Base-by-base conservation (phyloP, 805 yeast genomes). In the Ogataea populi-albae region DNA sequence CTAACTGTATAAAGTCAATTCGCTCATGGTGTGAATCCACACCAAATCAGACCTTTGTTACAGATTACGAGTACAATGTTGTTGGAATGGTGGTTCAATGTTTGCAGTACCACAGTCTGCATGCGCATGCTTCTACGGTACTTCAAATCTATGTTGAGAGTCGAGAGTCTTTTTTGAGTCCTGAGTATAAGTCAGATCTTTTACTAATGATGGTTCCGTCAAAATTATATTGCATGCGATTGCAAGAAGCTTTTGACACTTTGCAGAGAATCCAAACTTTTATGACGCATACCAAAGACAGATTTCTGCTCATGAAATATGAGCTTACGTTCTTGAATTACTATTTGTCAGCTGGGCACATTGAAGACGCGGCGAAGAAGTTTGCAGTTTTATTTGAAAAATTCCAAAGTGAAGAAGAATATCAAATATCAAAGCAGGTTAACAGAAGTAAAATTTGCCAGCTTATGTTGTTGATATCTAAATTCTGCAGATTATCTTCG, bases 401-500 rank as follows among this genome's bases (percentile, higher is more conserved):
- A 9, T 45, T 66, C 15, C 27, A 38, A 2, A 45, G 60, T 3
- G 57, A 59, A 26, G 59, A 56, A 1, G 65, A 61, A 12, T 62
- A 64, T 35, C 45, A 50, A 24, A 37, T 64, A 17, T 32, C 37
- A 1, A 45, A 43, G n/a, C 57, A 52, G 27, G 12, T 41, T 3
- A 41, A 35, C 31, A 52, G 50, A 28, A 29, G 30, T 17, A 28
- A 35, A 8, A 50, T 47, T 3, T 32, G 49, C 21, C 40, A 36
- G 2, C 24, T 53, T 6, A 34, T 61, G 7, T 27, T 57, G 12
- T 5, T 62, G 2, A 37, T 70, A 12, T 62, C 71, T 1, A 54
- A 49, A 28, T 61, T 71, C 34, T 71, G 69, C 27, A 34, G 47
- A 17, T 26, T 66, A 5, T 45, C 65, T 2, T 46, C 66, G 1